Base-by-base conservation (phyloP, 208 protist genomes). In the Naegleria gruberi region DNA sequence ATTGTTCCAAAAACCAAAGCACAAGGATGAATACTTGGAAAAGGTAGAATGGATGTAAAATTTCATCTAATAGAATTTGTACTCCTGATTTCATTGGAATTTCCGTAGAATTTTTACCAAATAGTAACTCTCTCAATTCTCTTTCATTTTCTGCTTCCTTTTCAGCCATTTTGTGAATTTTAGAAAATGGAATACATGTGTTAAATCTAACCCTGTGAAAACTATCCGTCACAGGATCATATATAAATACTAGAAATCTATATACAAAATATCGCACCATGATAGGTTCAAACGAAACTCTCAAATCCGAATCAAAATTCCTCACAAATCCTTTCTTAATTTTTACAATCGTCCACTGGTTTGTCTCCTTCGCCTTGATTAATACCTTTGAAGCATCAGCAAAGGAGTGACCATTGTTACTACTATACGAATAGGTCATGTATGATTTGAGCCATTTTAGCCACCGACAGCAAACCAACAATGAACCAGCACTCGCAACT, bases 31-130 rank as follows among this genome's bases (percentile, higher is more conserved):
- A 44, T 5, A 91, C 7, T 89, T 91, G 90, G 37, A 91, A 91
- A 7, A 91, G 34, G 26, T 90, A 91, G 26, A 91, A 91, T 34
- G 90, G 90, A 73, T 88, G 77, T 6, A 91, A 65, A n/a, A 87
- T 23, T 89, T 91, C 81, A 57, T 89, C 57, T 0, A 91, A n/a
- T 4, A 91, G 23, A 30, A 91, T 88, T 23, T 17, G 8, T 34
- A 74, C 8, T 12, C 17, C 12, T 44, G 19, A 41, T 82, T 91
- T 91, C 5, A 91, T 37, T 44, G 47, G 81, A 40, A 89, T 45
- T 6, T 91, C 40, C 4, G 87, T 73, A 15, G 7, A 34, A 65
- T 91, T 91, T 30, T 47, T 77, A 40, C 90, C 90, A 89, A 65
- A 91, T 17, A 82, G 1, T 37, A 77, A 77, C 34, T 77, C 30